phyloP scores from a whole-genome alignment of 805 yeast species.

The Schwanniomyces pseudopolymorphus region DNA sequence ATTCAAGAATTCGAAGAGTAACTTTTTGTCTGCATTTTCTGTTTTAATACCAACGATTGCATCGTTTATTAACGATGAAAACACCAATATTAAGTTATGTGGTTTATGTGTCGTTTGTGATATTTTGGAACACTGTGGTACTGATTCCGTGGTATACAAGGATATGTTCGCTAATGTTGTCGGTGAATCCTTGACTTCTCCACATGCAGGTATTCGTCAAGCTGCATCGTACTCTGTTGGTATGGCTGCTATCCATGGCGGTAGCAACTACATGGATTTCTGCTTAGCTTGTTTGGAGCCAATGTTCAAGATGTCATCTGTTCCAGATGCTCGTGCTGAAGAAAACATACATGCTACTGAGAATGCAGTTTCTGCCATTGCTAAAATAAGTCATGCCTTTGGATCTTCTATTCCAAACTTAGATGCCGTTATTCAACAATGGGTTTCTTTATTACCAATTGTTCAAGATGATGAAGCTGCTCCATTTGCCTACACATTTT shows the following conservation, averaged over 20 bases:
- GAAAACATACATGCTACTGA: conserved; percentile 88
- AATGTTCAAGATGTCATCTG: conserved; percentile 66
- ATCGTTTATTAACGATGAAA: conserved; percentile 61
- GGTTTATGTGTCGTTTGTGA: conserved; percentile 82
- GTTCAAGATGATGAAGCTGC: conserved; percentile 87
- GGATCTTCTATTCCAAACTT: conserved; percentile 60
- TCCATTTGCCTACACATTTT: conserved; percentile 73
- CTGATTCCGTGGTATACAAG: conserved; percentile 60
- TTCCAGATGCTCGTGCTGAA: conserved; percentile 82
- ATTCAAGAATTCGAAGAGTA: conserved; percentile 59
- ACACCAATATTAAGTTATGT: conserved; percentile 67
- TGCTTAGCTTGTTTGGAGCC: conserved; percentile 72
- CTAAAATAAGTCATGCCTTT: conserved; percentile 71
- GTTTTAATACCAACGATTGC: conserved; percentile 61
- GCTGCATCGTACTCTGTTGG: conserved; percentile 86
- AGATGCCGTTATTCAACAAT: conserved; percentile 62
- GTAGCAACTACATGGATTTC: conserved; percentile 56
- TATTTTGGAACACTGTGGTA: conserved; percentile 75
- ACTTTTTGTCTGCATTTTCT: conserved; percentile 66
- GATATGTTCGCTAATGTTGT: conserved; percentile 64
- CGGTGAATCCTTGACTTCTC: conserved; percentile 63
- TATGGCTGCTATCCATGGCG: conserved; percentile 80
- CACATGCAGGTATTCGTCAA: conserved; percentile 77
- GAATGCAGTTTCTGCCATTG: conserved; percentile 76
- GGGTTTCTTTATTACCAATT: conserved; percentile 84